phyloP scores from a whole-genome alignment of 139 green algal genomes.

The Coelastrella sp. region DNA sequence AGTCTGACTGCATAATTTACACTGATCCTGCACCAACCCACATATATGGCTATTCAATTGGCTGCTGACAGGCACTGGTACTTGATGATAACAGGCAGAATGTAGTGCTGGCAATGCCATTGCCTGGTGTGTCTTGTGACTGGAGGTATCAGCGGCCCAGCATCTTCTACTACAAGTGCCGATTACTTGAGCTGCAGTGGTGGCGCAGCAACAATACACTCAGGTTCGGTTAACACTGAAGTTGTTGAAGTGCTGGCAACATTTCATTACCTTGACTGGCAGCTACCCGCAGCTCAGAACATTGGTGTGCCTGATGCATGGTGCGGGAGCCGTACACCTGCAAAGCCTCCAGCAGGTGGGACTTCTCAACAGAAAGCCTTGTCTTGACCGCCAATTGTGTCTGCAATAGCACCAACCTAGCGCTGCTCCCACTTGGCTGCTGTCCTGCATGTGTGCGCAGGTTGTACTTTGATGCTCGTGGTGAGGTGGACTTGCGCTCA shows the following conservation, averaged over 20 bases:
- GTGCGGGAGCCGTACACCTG: neutral
- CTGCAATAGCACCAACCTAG: neutral
- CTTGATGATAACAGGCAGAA: slow-evolving; percentile 9
- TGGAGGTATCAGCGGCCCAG: neutral
- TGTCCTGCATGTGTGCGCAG: neutral
- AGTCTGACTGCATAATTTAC: neutral
- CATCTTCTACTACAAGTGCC: neutral
- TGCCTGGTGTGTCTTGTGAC: neutral
- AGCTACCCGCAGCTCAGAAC: too few relatives aligned
- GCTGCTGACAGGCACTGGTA: neutral
- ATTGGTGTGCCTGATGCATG: too few relatives aligned
- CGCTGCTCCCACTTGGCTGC: neutral
- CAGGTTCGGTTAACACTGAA: neutral
- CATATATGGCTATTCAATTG: too few relatives aligned
- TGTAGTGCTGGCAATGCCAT: neutral
- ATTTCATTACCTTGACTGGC: neutral
- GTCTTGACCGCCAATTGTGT: too few relatives aligned
- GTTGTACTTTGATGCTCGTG: slow-evolving; percentile 20
- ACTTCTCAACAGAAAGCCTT: neutral
- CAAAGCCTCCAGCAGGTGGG: neutral
- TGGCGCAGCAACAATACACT: slow-evolving; percentile 18
- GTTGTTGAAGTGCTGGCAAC: neutral
- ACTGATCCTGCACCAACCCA: neutral
- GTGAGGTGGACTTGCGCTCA: neutral
- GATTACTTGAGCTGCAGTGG: slow-evolving; percentile 31